Base-by-base conservation (phyloP, 2,329 filamentous ascomycete species). In the Aspergillus hiratsukae region DNA sequence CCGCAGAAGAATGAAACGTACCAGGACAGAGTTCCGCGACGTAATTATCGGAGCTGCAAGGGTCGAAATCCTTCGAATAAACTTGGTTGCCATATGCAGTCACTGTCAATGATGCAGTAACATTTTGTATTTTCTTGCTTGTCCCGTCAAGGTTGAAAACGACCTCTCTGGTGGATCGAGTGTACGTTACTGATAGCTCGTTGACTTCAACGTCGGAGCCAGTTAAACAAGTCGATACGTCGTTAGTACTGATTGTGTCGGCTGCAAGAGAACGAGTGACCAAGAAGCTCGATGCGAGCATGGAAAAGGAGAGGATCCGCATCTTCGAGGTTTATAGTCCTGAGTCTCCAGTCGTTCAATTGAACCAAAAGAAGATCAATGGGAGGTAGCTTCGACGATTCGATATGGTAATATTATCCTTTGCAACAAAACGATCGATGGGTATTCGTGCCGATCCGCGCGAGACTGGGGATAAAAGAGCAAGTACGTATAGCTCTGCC, bases 61-160 rank as follows among this genome's bases (percentile, higher is more conserved):
- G 94, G 68, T 97, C 86, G 75, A 97, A 96, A 3, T 76, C 78
- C 58, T 90, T 89, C 41, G 82, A 80, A 75, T 95, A 97, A 25
- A 97, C 84, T 59, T 88, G 75, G 57, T 84, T 84, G 58, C 94
- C 94, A 69, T 97, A 97, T 8, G 93, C 93, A 27, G 82, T 88
- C 41, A 97, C 89, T 23, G 84, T 81, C 57, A 97, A 79, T 17
- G 77, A 78, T 14, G 91, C 92, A 54, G 83, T 89, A 58, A 97
- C 90, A 63, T 96, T 92, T 72, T 94, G 90, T 63, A 82, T 74
- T 70, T 83, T 83, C 53, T 76, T 75, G 71, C 89, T 97, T 58
- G 83, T 86, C 59, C 93, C 94, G 35, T 87, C 84, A 23, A 97
- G 83, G 70, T 97, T 86, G 74, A 97, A 97, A 3, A 78, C 83